phyloP scores from a whole-genome alignment of 2,329 filamentous ascomycete species.

The Talaromyces piceae region DNA sequence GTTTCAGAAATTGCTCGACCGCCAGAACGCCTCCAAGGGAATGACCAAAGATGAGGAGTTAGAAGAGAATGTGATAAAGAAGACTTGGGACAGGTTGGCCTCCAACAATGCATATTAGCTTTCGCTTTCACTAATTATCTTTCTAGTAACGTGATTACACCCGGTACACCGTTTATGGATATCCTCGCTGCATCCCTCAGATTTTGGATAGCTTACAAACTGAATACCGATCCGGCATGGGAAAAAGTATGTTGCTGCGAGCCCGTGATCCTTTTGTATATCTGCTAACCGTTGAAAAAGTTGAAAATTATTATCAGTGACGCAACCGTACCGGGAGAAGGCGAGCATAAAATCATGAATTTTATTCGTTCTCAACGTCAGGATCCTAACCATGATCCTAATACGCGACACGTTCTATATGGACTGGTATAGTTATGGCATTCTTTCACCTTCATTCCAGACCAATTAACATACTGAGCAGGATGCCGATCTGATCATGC shows the following conservation, averaged over 20 bases:
- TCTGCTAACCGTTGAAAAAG: conserved; percentile 26
- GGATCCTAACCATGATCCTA: conserved; percentile 86
- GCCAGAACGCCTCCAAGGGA: conserved; percentile 57
- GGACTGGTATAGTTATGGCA: conserved; percentile 51
- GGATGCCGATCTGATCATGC: conserved; percentile 97
- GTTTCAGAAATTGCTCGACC: conserved; percentile 73
- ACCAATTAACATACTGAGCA: conserved; percentile 20
- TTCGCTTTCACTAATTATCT: neutral
- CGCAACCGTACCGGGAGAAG: conserved; percentile 93
- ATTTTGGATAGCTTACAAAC: conserved; percentile 96
- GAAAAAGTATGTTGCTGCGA: conserved; percentile 50
- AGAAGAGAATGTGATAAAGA: conserved; percentile 60
- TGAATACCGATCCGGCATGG: conserved; percentile 95
- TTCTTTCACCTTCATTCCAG: neutral
- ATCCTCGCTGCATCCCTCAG: conserved; percentile 81
- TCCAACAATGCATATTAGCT: neutral
- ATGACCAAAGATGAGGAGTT: conserved; percentile 51
- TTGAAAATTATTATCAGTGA: conserved; percentile 98
- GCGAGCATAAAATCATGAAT: conserved; percentile 99
- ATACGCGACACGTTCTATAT: conserved; percentile 96
- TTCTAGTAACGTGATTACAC: conserved; percentile 69
- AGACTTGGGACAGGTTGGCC: conserved; percentile 66
- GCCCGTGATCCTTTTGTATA: neutral
- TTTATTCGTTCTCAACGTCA: conserved; percentile 90
- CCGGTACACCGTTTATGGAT: conserved; percentile 98